Evolutionary conservation across 148 eudicot species (phyloP).

Genomic region (Rhododendron ferrugineum): DNA sequence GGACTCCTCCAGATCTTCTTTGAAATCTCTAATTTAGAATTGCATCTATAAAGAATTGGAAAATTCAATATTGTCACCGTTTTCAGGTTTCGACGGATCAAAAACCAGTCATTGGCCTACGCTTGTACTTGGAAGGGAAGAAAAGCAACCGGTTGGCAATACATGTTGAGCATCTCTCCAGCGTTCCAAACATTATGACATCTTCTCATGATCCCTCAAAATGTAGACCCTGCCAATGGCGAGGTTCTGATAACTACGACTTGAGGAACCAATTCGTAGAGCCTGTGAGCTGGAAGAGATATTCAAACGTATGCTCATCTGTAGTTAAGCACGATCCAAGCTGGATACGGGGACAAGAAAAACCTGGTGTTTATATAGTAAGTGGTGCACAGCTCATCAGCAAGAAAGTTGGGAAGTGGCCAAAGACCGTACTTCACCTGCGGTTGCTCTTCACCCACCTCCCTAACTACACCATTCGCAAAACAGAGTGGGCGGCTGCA

Average conservation of each 20-base stretch:
- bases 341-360: conserved; percentile 42
- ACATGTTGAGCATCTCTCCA: conserved; percentile 86
- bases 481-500: conserved; percentile 75
- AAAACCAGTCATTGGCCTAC: conserved; percentile 79
- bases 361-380: conserved; percentile 66
- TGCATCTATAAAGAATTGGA: background rate
- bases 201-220: conserved; percentile 15
- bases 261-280: conserved; percentile 50
- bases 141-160: conserved; percentile 72
- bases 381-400: conserved; percentile 90
- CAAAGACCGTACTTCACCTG: conserved; percentile 70
- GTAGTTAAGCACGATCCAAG: conserved; percentile 61
- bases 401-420: conserved; percentile 68
- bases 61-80: background rate
- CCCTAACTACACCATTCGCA: conserved; percentile 61
- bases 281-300: conserved; percentile 64
- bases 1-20: background rate
- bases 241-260: conserved; percentile 72
- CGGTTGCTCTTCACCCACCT: conserved; percentile 66
- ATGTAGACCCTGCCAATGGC: conserved; percentile 50
- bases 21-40: background rate
- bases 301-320: conserved; percentile 71
- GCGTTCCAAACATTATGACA: conserved; percentile 69
- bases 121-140: conserved; percentile 86
- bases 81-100: conserved; percentile 57